Conservation (phyloP, 495 filamentous ascomycete genomes). For the Annulohypoxylon nitens region DNA sequence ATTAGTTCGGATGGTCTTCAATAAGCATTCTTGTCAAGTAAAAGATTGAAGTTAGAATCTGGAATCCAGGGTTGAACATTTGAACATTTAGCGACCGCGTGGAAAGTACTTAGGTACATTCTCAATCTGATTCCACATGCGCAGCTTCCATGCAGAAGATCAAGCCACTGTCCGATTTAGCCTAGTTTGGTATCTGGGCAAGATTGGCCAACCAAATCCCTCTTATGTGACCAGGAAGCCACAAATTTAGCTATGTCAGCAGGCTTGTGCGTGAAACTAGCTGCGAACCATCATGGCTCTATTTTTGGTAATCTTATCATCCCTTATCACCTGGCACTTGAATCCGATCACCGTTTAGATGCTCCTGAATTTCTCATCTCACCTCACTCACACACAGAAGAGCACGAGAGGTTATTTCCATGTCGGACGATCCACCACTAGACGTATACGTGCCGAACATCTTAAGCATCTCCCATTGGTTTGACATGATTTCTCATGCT, state of each 20-base stretch:
- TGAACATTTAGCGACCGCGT: neutral
- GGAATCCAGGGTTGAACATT: conserved; percentile 6
- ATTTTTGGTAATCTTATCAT: conserved; percentile 5
- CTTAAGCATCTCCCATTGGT: neutral
- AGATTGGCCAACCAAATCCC: neutral
- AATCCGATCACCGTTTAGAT: neutral
- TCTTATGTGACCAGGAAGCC: neutral
- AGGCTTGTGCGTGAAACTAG: conserved; percentile 20
- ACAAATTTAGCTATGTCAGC: conserved; percentile 17
- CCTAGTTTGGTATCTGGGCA: neutral
- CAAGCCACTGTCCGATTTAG: conserved; percentile 12
- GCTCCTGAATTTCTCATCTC: neutral
- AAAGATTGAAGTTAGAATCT: neutral
- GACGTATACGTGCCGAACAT: neutral
- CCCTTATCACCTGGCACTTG: neutral
- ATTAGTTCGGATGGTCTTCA: neutral
- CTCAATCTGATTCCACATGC: neutral
- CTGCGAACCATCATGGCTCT: conserved; percentile 12
- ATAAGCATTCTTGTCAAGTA: conserved; percentile 13
- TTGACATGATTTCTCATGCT: neutral
- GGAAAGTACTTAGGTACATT: neutral
- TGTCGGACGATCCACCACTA: neutral
- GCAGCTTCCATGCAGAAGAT: conserved; percentile 1
- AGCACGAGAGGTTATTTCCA: neutral
- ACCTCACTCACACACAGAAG: neutral